Conservation (phyloP, 2,329 filamentous ascomycete genomes). For the Epichloe typhina region DNA sequence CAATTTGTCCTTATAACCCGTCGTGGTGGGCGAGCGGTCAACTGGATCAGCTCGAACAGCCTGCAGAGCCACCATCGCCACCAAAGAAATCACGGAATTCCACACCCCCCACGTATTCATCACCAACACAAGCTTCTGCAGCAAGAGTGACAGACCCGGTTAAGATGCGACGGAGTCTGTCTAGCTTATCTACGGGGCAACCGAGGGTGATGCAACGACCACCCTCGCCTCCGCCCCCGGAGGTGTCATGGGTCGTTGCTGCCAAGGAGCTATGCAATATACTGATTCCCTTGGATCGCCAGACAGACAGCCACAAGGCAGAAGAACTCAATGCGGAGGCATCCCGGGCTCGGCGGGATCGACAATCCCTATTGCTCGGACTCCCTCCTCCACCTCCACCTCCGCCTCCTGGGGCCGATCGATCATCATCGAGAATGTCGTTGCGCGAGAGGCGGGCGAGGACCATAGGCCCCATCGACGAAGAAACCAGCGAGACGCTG, state of each 20-base stretch:
- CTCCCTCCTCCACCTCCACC: conserved; percentile 10
- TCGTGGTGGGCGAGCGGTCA: conserved; percentile 57
- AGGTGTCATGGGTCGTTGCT: conserved; percentile 77
- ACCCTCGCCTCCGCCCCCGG: conserved; percentile 59
- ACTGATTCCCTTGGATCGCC: conserved; percentile 62
- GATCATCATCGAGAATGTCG: conserved; percentile 51
- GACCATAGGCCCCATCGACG: conserved; percentile 39
- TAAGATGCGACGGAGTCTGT: conserved; percentile 51
- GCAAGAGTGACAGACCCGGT: conserved; percentile 63
- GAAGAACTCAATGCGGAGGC: conserved; percentile 68
- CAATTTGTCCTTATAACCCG: conserved; percentile 43
- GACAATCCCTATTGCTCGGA: conserved; percentile 37
- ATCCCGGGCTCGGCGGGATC: conserved; percentile 49
- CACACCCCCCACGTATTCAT: conserved; percentile 64
- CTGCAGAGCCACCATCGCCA: conserved; percentile 35
- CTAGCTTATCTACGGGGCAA: conserved; percentile 29
- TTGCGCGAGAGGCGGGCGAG: conserved; percentile 57
- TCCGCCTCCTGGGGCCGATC: conserved; percentile 15
- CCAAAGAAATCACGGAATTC: conserved; percentile 41
- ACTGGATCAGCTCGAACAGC: conserved; percentile 56
- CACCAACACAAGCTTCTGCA: conserved; percentile 76
- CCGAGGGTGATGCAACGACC: conserved; percentile 19
- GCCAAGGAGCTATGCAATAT: conserved; percentile 70
- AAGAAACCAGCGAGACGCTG: conserved; percentile 18
- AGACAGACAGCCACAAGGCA: conserved; percentile 61